Evolutionary conservation across 768 basidiomycete genomes (phyloP), one percentile per base, ranked within the genome.

Genomic region (Pleurotus ostreatus): DNA sequence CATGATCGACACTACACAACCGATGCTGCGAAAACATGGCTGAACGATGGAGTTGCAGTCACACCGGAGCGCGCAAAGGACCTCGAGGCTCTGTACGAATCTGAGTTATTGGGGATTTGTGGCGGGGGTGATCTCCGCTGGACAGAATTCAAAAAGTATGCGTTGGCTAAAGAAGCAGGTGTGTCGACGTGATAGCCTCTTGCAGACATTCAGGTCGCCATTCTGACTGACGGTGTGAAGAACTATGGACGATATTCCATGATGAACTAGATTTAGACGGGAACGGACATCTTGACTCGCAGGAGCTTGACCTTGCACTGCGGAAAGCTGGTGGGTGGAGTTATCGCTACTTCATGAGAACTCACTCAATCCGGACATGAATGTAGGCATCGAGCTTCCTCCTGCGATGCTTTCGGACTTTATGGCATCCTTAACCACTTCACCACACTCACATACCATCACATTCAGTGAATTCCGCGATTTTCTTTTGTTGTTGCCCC

Each of bases 201-300:
- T 12, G 59, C 58, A 51, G 59, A 44, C 59, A 49, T 22, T 39
- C 37, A 18, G 58, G 34, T 49, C 49, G 57, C 25, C 18, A 46
- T 59, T 38, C 61, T 58, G 59, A 49, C 39, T 69, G 57, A 61
- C 47, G 12, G 45, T 53, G 57, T 55, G 45, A 56, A 92, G 94
- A 96, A 70, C 77, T 97, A 18, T 97, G 95, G 95, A 77, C 82
- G 49, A 85, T 94, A 55, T 97, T 97, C 70, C 91, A 92, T 61
- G 79, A 93, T 65, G 89, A 94, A 63, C 80, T 97, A 48, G 95
- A 96, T 73, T 75, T 93, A 59, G 93, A 97, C 65, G 82, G 89
- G 23, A 92, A 97, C 70, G 94, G 92, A 6, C 82, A 81, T 55
- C 69, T 97, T 26, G 92, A 94, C 64, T 74, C 80, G 23, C 62